Evolutionary conservation across 768 basidiomycete genomes (phyloP), one percentile per base, ranked within the genome.

Genomic region (Leccinum disarticulatum): DNA sequence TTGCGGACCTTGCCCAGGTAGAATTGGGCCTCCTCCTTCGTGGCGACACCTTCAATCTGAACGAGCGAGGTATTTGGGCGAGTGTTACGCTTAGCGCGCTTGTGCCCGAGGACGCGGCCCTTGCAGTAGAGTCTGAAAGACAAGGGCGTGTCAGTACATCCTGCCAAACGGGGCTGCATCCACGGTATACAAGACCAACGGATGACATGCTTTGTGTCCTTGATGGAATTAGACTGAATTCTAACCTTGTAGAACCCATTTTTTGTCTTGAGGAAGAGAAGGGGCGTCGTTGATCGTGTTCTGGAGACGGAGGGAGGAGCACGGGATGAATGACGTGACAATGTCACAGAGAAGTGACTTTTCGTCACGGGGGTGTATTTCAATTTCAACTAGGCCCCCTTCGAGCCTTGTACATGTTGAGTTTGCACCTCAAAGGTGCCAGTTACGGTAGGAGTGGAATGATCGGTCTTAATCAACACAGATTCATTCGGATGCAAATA

Each of bases 61-160:
- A 99, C 78, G 69, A 99, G 88, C 56, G 93, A 93, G 62, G 95
- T 97, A 83, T 96, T 96, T 73, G 94, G 95, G 73, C 89, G 85
- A 59, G 90, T 83, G 85, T 98, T 98, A 74, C 94, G 90, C 82
- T 98, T 98, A 62, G 92, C 95, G 65, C 97, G 93, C 82, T 98
- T 98, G 91, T 96, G 93, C 65, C 95, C 94, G 70, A 98, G 83
- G 74, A 99, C 87, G 71, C 97, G 94, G 76, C 93, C 97, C 83
- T 97, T 98, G 79, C 78, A 76, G 85, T 97, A 96, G 72, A 97
- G 86, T 85, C 95, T 96, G 74, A 50, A 54, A 43, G 52, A 36
- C 55, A 9, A 49, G 25, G n/a, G 11, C 15, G 5, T 2, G 58
- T 63, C 35, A 63, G 60, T 38, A 60, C 66, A 71, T 66, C 63